phyloP scores from a whole-genome alignment of 441 rosid species.

The Adansonia gregorii region DNA sequence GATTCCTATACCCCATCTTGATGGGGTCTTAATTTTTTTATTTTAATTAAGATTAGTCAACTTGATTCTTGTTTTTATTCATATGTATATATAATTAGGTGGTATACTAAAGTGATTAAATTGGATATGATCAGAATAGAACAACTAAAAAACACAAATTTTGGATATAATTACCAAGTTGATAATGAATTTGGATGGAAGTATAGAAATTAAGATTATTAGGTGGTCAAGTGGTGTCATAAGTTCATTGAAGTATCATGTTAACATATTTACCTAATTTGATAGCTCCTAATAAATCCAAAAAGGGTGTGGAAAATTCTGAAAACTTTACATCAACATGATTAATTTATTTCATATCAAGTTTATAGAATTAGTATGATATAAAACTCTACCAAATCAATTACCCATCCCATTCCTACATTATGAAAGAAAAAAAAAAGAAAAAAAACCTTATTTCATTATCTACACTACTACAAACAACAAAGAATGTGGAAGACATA shows the following conservation, averaged over 20 bases:
- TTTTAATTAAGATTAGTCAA: background rate
- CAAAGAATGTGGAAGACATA: background rate
- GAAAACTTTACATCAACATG: conserved; percentile 6
- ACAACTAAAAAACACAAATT: background rate
- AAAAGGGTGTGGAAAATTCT: background rate
- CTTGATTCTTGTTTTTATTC: background rate
- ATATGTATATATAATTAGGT: background rate
- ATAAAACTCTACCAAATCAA: background rate
- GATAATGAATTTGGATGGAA: background rate
- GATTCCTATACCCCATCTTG: conserved; percentile 1
- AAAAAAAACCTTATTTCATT: background rate
- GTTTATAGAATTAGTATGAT: background rate
- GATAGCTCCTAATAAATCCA: conserved; percentile 6
- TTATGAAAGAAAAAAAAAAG: background rate
- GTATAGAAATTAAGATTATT: background rate
- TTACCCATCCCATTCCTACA: background rate
- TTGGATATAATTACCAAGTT: background rate
- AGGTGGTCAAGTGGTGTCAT: background rate
- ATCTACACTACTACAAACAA: too few species aligned
- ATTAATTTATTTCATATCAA: background rate
- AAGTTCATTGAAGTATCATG: background rate
- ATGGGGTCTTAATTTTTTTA: background rate
- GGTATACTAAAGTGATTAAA: background rate
- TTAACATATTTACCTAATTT: conserved; percentile 5
- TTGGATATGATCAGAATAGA: background rate